Conservation (phyloP, 305 asterid species). For the Solanum hybrid region DNA sequence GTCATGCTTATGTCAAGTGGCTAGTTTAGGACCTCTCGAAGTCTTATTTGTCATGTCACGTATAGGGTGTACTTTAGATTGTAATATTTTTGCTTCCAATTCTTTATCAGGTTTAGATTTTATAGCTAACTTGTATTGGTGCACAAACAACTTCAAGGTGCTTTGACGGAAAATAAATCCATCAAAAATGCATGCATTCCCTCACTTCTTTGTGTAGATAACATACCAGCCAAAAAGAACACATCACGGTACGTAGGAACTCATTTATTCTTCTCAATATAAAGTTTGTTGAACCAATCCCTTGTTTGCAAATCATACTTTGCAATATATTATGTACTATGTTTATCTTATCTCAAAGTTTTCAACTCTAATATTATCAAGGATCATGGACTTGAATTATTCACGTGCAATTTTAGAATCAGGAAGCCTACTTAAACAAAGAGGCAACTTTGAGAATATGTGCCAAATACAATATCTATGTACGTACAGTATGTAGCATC, state of each 20-base stretch:
- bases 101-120: neutral
- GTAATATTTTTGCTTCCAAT: neutral
- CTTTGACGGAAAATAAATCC: neutral
- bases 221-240: neutral
- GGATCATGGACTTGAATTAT: neutral
- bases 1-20: neutral
- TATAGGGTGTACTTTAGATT: neutral
- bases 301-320: neutral
- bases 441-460: neutral
- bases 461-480: neutral
- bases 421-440: neutral
- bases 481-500: neutral
- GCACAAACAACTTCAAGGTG: neutral
- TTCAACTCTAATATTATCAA: neutral
- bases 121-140: neutral
- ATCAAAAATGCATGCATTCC: neutral
- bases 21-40: neutral
- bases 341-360: neutral
- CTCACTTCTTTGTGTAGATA: neutral
- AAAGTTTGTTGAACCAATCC: neutral
- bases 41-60: neutral
- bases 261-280: neutral
- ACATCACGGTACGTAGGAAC: neutral
- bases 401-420: neutral
- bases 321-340: neutral